Base-by-base conservation (phyloP, 495 filamentous ascomycete genomes). In the Penicillium cinerascens region DNA sequence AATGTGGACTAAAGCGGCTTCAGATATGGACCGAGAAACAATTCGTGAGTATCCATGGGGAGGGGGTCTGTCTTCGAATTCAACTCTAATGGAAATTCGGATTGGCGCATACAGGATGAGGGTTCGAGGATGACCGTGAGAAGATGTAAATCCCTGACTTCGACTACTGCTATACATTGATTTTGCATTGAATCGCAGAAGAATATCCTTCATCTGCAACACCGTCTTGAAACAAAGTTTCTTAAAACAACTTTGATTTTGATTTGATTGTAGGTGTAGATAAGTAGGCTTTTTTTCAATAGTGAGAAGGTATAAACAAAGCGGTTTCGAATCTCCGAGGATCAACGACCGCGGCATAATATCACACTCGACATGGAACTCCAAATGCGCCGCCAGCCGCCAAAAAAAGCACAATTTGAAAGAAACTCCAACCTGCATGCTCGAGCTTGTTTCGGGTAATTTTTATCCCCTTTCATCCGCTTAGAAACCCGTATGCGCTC, bases 401-500 rank as follows among this genome's bases (percentile, higher is more conserved):
- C 29, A 62, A 51, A 47, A 27, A 42, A 53, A 58, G 45, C 46
- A 37, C 29, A 33, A 33, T 13, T 10, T 33, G 29, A 33, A 33
- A 13, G 29, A 33, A 33, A 61, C 55, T 64, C 63, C 60, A 58
- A 29, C 43, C 36, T 17, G 40, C 57, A 66, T 66, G 63, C 62
- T 59, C 51, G 42, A 58, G 50, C 48, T 47, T 35, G 38, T 55
- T 50, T 45, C 53, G 11, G 37, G 41, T 51, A 37, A 49, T 51
- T 42, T 47, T 22, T 11, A 18, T 18, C 49, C 23, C 33, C 21
- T 42, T 21, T 44, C 27, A 39, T 20, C 33, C 17, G 41, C 26
- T 56, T 29, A 73, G 44, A 63, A n/a, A 69, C n/a, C 79, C 80
- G 56, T 81, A 83, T 2, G 77, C 74, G 48, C 77, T 82, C 38